Conservation (phyloP, 2,329 filamentous ascomycete species). For the Aspergillus proliferans region DNA sequence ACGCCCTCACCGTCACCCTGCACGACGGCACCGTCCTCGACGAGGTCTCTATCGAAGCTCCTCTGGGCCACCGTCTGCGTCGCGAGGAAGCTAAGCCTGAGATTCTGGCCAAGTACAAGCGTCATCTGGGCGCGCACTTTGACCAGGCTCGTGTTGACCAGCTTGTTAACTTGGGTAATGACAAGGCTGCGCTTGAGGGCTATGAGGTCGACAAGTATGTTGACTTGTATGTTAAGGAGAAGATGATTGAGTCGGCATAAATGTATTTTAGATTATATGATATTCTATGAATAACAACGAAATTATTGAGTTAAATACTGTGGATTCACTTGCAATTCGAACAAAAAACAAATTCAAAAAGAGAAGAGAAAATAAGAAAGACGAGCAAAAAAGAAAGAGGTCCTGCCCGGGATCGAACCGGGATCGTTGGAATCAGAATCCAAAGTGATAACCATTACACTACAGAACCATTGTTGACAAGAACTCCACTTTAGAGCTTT, state of each 20-base stretch:
- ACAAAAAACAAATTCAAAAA: neutral
- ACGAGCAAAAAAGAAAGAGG: neutral
- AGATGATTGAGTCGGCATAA: constrained; percentile 29
- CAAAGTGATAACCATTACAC: constrained; percentile 5
- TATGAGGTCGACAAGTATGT: constrained; percentile 90
- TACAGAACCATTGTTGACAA: constrained; percentile 5
- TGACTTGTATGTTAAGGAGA: constrained; percentile 66
- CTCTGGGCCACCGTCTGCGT: constrained; percentile 82
- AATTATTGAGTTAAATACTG: too few relatives aligned
- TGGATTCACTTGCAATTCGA: too few relatives aligned
- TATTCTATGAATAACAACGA: neutral
- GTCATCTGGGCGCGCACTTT: constrained; percentile 81
- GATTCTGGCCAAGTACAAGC: constrained; percentile 91
- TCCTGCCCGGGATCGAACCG: constrained; percentile 7
- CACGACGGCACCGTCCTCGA: constrained; percentile 89
- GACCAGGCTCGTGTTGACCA: constrained; percentile 69
- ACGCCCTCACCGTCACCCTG: constrained; percentile 88
- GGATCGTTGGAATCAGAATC: constrained; percentile 7
- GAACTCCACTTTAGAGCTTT: neutral
- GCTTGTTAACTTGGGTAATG: constrained; percentile 71
- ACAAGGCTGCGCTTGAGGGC: constrained; percentile 67
- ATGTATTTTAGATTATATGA: neutral
- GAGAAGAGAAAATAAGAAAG: neutral
- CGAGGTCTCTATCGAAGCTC: constrained; percentile 88
- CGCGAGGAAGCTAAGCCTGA: constrained; percentile 97